phyloP scores from a whole-genome alignment of 768 basidiomycete genomes.

The Lepiota venenata region DNA sequence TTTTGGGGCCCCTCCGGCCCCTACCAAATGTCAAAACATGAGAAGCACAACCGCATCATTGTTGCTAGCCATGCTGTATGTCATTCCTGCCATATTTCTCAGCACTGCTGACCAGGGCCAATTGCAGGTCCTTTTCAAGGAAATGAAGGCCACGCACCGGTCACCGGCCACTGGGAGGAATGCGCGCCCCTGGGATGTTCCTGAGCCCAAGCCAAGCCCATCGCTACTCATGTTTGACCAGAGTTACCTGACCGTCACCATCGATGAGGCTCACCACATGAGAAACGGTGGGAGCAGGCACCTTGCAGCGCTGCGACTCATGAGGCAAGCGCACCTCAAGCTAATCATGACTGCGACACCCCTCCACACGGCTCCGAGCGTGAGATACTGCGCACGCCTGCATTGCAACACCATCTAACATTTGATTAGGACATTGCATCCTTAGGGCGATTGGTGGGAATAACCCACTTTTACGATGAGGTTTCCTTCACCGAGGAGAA shows the following conservation, averaged over 20 bases:
- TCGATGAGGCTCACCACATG: conserved; percentile 7
- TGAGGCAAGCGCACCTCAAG: background rate
- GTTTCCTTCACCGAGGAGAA: conserved; percentile 19
- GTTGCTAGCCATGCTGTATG: conserved; percentile 24
- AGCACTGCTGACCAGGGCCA: background rate
- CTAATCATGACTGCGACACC: conserved; percentile 27
- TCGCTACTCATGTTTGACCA: conserved; percentile 14
- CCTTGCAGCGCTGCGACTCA: background rate
- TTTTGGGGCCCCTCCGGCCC: conserved; percentile 21
- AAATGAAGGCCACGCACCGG: conserved; percentile 3
- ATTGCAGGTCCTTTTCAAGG: conserved; percentile 19
- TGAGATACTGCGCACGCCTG: no score
- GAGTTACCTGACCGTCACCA: conserved; percentile 2
- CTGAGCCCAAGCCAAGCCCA: background rate
- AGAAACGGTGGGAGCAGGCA: background rate
- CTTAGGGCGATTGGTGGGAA: conserved; percentile 24
- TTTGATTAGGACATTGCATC: background rate
- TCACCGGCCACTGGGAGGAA: background rate
- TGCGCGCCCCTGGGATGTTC: conserved; percentile 17
- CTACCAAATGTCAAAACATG: conserved; percentile 14
- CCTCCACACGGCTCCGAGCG: conserved; percentile 15
- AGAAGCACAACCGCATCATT: conserved; percentile 14
- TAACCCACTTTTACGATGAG: conserved; percentile 21
- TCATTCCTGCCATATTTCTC: background rate
- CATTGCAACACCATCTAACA: no score